A percentile compares a stretch with the other conserved stretches of the same genome.
phyloP scores from a whole-genome alignment of 2,329 filamentous ascomycete genomes.

The Thielaviopsis euricoi region DNA sequence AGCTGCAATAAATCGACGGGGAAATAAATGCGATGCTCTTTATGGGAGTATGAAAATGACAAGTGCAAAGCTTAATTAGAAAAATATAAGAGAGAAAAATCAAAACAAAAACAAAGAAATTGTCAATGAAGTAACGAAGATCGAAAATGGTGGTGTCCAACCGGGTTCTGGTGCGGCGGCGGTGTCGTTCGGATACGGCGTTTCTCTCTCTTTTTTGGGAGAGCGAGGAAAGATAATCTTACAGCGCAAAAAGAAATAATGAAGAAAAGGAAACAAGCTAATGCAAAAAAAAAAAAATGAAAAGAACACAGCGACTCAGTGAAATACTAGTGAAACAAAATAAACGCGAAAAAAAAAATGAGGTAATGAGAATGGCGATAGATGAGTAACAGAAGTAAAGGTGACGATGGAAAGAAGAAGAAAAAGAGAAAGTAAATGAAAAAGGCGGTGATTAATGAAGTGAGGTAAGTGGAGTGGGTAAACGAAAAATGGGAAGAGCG shows the following conservation, averaged over 20 bases:
- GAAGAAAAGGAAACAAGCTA: neutral
- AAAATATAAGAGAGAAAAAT: neutral
- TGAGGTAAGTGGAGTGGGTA: neutral
- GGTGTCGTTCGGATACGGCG: no score
- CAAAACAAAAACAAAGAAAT: neutral
- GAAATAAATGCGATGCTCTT: no score
- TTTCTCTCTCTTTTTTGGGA: neutral
- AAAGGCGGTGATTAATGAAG: neutral
- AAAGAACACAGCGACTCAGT: no score
- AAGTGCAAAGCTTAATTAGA: neutral
- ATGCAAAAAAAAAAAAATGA: neutral
- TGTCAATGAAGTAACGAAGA: neutral
- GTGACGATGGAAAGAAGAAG: no score
- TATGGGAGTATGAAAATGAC: neutral
- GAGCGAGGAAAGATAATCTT: neutral
- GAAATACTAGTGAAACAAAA: no score
- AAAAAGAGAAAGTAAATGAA: neutral
- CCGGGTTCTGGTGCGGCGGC: neutral
- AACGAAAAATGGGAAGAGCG: no score
- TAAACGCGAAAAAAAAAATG: no score
- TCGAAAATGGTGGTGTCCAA: neutral
- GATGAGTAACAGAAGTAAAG: neutral
- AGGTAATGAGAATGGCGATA: neutral
- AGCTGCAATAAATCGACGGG: no score
- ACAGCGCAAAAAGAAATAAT: neutral